Evolutionary conservation across 1,139 yeast genomes (phyloP).

Genomic region (Lodderomyces oxycetoniae): DNA sequence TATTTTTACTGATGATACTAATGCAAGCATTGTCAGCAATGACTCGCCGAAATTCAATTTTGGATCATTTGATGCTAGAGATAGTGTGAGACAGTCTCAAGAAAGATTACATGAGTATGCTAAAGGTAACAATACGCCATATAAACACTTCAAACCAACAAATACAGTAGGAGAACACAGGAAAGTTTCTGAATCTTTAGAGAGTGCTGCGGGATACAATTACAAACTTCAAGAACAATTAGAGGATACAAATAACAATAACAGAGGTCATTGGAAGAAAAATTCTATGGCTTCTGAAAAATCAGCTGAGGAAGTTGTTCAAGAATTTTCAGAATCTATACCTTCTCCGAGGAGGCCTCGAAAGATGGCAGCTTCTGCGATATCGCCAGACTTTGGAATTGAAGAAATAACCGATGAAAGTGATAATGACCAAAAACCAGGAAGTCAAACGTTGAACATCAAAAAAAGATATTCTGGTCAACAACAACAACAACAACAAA

Average conservation of each 20-base stretch:
- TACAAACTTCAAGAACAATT: conserved; percentile 22
- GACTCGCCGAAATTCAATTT: conserved; percentile 36
- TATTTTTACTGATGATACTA: conserved; percentile 8
- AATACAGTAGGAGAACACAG: conserved; percentile 6
- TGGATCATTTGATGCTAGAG: conserved; percentile 6
- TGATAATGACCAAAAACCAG: conserved; percentile 21
- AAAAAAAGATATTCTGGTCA: background rate
- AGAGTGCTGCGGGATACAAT: conserved; percentile 26
- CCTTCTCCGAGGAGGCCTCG: conserved; percentile 7
- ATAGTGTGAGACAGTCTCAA: background rate
- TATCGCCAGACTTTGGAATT: conserved; percentile 34
- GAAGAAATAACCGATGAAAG: conserved; percentile 35
- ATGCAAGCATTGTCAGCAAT: conserved; percentile 11
- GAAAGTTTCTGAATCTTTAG: conserved; percentile 24
- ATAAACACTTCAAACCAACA: no score
- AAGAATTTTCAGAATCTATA: conserved; percentile 13
- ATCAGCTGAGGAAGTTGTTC: conserved; percentile 10
- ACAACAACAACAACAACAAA: background rate
- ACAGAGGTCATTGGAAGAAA: conserved; percentile 9
- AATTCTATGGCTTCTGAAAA: conserved; percentile 6
- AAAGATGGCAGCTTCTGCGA: conserved; percentile 8
- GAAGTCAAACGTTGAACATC: background rate
- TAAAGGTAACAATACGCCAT: background rate
- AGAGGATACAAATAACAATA: conserved; percentile 4
- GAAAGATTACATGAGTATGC: background rate